Base-by-base conservation (phyloP, 352 stramenopile genomes). In the Phytophthora tentaculata region DNA sequence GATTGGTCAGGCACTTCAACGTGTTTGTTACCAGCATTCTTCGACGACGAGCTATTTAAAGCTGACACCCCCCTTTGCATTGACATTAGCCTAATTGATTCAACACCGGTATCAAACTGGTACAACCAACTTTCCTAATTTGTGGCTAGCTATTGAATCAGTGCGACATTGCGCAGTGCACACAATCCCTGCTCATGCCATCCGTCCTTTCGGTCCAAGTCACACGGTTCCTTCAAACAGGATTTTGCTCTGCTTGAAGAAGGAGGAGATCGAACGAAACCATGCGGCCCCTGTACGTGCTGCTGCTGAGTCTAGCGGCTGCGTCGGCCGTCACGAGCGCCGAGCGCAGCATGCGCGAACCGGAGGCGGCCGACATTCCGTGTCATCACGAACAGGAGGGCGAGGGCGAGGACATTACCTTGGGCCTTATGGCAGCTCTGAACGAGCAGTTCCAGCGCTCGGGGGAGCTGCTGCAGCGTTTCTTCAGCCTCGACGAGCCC, bases 401-500 rank as follows among this genome's bases (percentile, higher is more conserved):
- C 12, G 51, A 56, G 14, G 56, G 44, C 14, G 60, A 47, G n/a
- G 56, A 61, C 32, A 29, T 50, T 12, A 35, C 28, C 24, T 20
- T 47, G 45, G 77, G 69, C 5, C 20, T 86, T n/a, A 61, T 76
- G n/a, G 44, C 67, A 29, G 50, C 55, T 22, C 45, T 89, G 24
- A 73, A 74, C 48, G 57, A 77, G 26, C 73, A 85, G 35, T 70
- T 85, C 17, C 68, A 80, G 52, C 64, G 53, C 24, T 86, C 79
- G n/a, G 67, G 57, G 16, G 70, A 68, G 41, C 32, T 84, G 28
- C 24, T 89, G 19, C 74, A 84, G 71, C 62, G 68, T 20, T 74
- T 89, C 23, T 76, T 81, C 32, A 43, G 59, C 43, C 63, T 68
- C 16, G 57, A 66, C 5, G 56, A 71, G 24, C 29, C 57, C 14